Percentiles rank a stretch among this genome's conserved stretches.
Evolutionary conservation across 1,284 basidiomycete species (phyloP).

Genomic region (Blastosporella zonata): DNA sequence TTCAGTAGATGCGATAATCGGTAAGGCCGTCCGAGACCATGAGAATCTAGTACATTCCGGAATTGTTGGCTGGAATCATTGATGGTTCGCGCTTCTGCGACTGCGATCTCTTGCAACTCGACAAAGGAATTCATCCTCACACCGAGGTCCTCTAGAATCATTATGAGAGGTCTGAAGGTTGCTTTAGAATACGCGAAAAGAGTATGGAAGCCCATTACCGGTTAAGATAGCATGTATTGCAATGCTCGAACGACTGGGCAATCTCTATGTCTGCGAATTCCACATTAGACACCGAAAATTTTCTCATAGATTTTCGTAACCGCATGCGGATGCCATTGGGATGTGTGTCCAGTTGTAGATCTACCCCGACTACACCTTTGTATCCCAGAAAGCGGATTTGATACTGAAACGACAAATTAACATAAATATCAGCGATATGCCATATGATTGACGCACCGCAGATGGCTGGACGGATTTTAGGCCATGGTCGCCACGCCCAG

Average conservation of each 20-base stretch:
- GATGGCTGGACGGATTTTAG: constrained; percentile 45
- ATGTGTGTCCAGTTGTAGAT: constrained; percentile 44
- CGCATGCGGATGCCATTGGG: constrained; percentile 49
- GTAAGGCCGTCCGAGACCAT: constrained; percentile 52
- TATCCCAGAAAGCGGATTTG: constrained; percentile 77
- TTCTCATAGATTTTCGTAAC: constrained; percentile 69
- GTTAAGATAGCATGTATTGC: constrained; percentile 61
- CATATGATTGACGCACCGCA: constrained; percentile 42
- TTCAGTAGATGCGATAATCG: constrained; percentile 48
- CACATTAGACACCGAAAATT: constrained; percentile 56
- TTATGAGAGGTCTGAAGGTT: constrained; percentile 54
- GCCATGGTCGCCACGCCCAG: constrained; percentile 35
- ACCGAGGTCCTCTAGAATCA: constrained; percentile 67
- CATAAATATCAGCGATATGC: constrained; percentile 1
- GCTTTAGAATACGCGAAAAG: not conserved
- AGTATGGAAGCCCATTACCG: constrained; percentile 36
- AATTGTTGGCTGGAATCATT: constrained; percentile 50
- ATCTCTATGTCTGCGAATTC: constrained; percentile 67
- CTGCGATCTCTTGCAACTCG: constrained; percentile 50
- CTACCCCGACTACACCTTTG: constrained; percentile 73
- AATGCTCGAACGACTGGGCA: constrained; percentile 55
- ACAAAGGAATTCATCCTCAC: constrained; percentile 53
- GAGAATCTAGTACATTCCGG: constrained; percentile 42
- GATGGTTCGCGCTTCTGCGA: constrained; percentile 52
- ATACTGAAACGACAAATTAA: constrained; percentile 39